These are phyloP conservation scores for Russula compacta DNA, from an alignment of 768 basidiomycete genomes.

Conservation along the genomic window DNA sequence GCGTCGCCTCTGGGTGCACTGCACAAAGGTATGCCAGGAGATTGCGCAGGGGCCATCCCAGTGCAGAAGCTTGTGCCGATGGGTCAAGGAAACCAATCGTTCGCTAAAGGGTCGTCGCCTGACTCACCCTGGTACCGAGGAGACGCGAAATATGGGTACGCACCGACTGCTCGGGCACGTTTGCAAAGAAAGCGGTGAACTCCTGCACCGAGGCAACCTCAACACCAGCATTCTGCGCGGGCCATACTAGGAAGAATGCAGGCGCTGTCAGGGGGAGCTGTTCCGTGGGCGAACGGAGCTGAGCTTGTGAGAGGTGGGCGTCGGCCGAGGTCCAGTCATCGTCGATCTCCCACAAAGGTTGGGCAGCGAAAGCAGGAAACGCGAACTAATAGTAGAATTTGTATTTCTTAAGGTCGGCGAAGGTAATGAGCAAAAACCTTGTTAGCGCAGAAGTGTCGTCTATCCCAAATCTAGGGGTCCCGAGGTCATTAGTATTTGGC, in stretches of 20 bases:
- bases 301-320: slow-evolving; percentile 34
- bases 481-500: not conserved
- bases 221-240: slow-evolving; percentile 25
- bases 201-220: slow-evolving; percentile 47
- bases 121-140: not conserved
- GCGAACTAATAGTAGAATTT: slow-evolving; percentile 98
- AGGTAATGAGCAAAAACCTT: slow-evolving; percentile 84
- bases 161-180: slow-evolving; percentile 35
- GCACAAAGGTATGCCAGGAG: slow-evolving; percentile 73
- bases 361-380: slow-evolving; percentile 85
- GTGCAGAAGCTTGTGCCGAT: slow-evolving; percentile 46
- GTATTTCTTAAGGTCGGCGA: slow-evolving; percentile 97
- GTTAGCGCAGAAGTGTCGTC: slow-evolving; percentile 51
- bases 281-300: slow-evolving; percentile 34
- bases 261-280: slow-evolving; percentile 35
- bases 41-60: slow-evolving; percentile 92
- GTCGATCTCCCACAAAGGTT: slow-evolving; percentile 83
- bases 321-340: slow-evolving; percentile 51
- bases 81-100: slow-evolving; percentile 50
- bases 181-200: slow-evolving; percentile 49
- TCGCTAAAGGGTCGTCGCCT: slow-evolving; percentile 19
- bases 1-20: slow-evolving; percentile 41
- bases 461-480: slow-evolving; percentile 59
- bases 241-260: slow-evolving; percentile 57
- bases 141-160: slow-evolving; percentile 23